Conservation (phyloP, 306 rosid genomes). For the Leucaena leucocephala region DNA sequence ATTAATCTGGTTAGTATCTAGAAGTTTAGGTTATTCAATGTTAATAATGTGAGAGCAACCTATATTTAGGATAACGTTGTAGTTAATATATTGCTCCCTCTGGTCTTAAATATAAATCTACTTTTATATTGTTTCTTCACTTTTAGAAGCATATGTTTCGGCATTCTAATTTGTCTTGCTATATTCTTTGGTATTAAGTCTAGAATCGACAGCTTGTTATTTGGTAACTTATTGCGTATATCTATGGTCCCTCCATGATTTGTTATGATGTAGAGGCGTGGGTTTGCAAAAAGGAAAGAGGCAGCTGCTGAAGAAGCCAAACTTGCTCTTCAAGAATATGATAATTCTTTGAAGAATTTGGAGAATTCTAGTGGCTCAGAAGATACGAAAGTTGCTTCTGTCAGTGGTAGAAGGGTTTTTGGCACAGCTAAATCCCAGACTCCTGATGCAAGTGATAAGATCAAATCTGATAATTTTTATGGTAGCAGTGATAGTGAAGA, state of each 20-base stretch:
- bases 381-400: slow-evolving; percentile 43
- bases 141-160: neutral
- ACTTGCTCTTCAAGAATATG: slow-evolving; percentile 72
- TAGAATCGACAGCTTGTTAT: slow-evolving; percentile 23
- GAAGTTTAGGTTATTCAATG: neutral
- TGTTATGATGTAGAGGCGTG: slow-evolving; percentile 67
- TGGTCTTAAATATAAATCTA: no score
- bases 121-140: slow-evolving; percentile 4
- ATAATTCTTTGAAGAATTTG: slow-evolving; percentile 60
- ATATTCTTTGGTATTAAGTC: slow-evolving; percentile 8
- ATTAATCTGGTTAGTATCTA: neutral
- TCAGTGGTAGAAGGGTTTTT: slow-evolving; percentile 83
- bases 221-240: neutral
- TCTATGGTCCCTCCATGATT: slow-evolving; percentile 32
- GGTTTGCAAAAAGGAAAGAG: slow-evolving; percentile 72
- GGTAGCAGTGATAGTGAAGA: slow-evolving; percentile 78
- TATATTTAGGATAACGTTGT: neutral
- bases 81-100: neutral
- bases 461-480: slow-evolving; percentile 53
- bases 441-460: slow-evolving; percentile 50
- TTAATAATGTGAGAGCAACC: neutral
- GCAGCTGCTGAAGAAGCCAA: slow-evolving; percentile 80
- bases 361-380: slow-evolving; percentile 56
- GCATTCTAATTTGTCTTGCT: neutral
- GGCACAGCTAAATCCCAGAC: slow-evolving; percentile 56